Base-by-base conservation (phyloP, 1,284 basidiomycete species). In the Ganoderma boninense region DNA sequence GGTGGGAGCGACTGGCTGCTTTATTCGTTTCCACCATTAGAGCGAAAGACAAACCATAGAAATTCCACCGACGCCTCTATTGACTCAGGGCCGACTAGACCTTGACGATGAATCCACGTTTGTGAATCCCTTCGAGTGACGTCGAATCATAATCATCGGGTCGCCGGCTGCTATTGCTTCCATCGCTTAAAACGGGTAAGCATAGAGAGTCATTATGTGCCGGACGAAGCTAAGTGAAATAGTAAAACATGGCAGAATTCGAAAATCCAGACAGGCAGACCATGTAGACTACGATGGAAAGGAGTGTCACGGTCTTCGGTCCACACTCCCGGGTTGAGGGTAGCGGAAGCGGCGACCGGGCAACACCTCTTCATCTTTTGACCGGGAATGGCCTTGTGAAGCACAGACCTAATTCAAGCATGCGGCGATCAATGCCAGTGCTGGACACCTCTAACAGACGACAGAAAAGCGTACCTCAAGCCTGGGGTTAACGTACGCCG, bases 401-500 rank as follows among this genome's bases (percentile, higher is more conserved):
- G 49, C 23, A 52, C 14, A 16, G 8, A 35, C 0, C 10, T 35
- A 7, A 35, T 57, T 13, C 10, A 8, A 29, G 4, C 13, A 4
- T 14, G 23, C 11, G n/a, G 3, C 6, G 4, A 32, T 32, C 18
- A 16, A 5, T 4, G 1, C 32, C 7, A 57, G 29, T 32, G 18
- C 10, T 29, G 23, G 29, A 35, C 29, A 57, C 13, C 18, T 8
- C 29, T 10, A 5, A 0, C 29, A 10, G 18, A 57, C 18, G 32
- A 57, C 32, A 18, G 14, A 23, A 60, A 23, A 43, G 4, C 23
- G 10, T 13, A 29, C 60, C 23, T 62, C 23, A 62, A 18, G n/a
- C 35, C 60, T 62, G 60, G 40, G 49, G 66, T 67, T 67, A 14
- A 67, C 66, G 52, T 67, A 67, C 2, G 60, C 66, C 20, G 61